phyloP scores from a whole-genome alignment of 1,284 basidiomycete species.

The Pulveroboletus sp. region DNA sequence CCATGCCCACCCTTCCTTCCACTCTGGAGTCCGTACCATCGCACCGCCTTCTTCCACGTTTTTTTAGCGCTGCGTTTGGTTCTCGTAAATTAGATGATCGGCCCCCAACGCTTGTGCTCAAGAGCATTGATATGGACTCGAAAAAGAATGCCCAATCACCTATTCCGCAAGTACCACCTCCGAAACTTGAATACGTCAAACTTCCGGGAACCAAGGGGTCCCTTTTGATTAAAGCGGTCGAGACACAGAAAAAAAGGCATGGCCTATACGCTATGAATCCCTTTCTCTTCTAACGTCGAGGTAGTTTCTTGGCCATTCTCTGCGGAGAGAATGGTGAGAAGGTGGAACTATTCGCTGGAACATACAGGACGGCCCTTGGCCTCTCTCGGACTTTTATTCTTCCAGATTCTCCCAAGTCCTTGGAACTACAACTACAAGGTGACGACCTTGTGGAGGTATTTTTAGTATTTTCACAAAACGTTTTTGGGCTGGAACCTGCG shows the following conservation, averaged over 20 bases:
- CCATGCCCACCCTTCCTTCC: slow-evolving; percentile 36
- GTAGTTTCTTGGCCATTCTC: slow-evolving; percentile 82
- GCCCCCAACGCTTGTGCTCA: slow-evolving; percentile 34
- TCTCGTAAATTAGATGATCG: slow-evolving; percentile 60
- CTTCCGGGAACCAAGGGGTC: slow-evolving; percentile 87
- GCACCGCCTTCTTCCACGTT: slow-evolving; percentile 68
- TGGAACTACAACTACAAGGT: slow-evolving; percentile 87
- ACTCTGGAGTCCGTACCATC: slow-evolving; percentile 42
- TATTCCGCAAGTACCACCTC: slow-evolving; percentile 63
- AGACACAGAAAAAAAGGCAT: slow-evolving; percentile 84
- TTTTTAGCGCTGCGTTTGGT: slow-evolving; percentile 65
- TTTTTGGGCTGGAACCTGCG: slow-evolving; percentile 86
- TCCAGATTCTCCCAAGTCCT: slow-evolving; percentile 80
- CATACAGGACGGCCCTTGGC: slow-evolving; percentile 76
- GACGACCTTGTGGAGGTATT: slow-evolving; percentile 89
- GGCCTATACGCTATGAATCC: slow-evolving; percentile 10
- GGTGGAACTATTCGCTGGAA: slow-evolving; percentile 86
- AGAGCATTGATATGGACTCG: slow-evolving; percentile 39
- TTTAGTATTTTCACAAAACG: slow-evolving; percentile 84
- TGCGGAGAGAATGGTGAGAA: slow-evolving; percentile 93
- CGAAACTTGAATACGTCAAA: slow-evolving; percentile 87
- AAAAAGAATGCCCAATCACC: slow-evolving; percentile 37
- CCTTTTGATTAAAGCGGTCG: slow-evolving; percentile 78
- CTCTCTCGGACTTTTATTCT: slow-evolving; percentile 85
- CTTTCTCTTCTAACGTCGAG: slow-evolving; percentile 9